Evolutionary conservation across 164 flowering plant genomes (phyloP).

Genomic region (Nymphaea thermarum): DNA sequence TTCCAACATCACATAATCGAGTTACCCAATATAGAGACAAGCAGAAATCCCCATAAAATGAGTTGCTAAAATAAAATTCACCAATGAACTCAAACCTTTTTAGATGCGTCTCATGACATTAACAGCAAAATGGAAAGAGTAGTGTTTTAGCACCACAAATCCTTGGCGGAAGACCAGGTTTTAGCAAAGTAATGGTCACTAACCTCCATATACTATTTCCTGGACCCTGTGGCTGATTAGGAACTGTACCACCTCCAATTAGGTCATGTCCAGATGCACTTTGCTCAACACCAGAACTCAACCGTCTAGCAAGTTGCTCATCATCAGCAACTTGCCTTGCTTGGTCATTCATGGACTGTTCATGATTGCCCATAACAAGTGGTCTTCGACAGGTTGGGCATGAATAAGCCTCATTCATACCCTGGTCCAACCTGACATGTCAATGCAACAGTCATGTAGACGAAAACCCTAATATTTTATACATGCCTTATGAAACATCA

Average conservation of each 20-base stretch:
- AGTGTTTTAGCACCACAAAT: too few species aligned
- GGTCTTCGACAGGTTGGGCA: slow-evolving; percentile 99
- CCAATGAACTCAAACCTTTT: too few species aligned
- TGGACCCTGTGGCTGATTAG: slow-evolving; percentile 41
- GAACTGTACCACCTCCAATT: slow-evolving; percentile 34
- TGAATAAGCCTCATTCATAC: slow-evolving; percentile 56
- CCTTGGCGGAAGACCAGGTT: not conserved
- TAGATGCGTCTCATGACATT: too few species aligned
- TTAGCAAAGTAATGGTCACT: not conserved
- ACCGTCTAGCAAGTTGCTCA: slow-evolving; percentile 75
- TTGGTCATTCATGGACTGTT: slow-evolving; percentile 21
- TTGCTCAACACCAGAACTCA: slow-evolving; percentile 47
- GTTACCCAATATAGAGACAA: too few species aligned
- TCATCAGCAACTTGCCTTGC: slow-evolving; percentile 38
- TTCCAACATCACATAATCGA: too few species aligned
- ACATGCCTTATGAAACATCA: too few species aligned
- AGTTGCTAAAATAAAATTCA: too few species aligned
- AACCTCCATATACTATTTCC: slow-evolving; percentile 75
- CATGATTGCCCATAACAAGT: slow-evolving; percentile 44
- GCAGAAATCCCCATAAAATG: too few species aligned
- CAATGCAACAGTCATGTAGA: not conserved
- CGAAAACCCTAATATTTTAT: too few species aligned
- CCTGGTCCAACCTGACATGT: slow-evolving; percentile 86
- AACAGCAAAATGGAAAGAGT: too few species aligned
- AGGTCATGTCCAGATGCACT: slow-evolving; percentile 28